Evolutionary conservation across 495 filamentous ascomycete genomes (phyloP), one percentile per base, ranked within the genome.

Genomic region (Aspergillus ellipticus): DNA sequence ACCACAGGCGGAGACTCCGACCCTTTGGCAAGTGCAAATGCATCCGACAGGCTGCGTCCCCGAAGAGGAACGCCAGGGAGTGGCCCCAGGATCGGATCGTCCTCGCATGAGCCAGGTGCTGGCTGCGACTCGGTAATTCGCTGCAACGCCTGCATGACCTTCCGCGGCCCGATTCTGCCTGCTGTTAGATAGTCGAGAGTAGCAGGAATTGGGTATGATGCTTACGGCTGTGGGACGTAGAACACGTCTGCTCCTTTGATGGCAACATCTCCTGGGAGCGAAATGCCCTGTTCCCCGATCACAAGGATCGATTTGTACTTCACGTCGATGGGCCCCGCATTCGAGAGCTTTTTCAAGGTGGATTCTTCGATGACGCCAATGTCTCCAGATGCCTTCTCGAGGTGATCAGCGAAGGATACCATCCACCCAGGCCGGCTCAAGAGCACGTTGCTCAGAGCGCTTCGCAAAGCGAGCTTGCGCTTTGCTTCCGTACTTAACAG

Each of bases 151-250:
- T 59, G 53, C 26, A 52, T 54, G 8, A 74, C 61, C 15, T 70
- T 70, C 0, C 61, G 66, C n/a, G 72, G 72, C 11, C 66, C 72
- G 22, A 70, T 62, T 42, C 71, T 74, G 19, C 2, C 0, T 0
- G 42, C 24, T 3, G 49, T 71, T 48, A 72, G 49, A 70, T 48
- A 72, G 66, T 39, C 21, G 17, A 33, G n/a, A 33, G 7, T 15
- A 10, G 11, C 15, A 6, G 4, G 1, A 6, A 5, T 42, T 15
- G 9, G n/a, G 28, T 10, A 21, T 11, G 13, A 13, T 9, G 65
- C 68, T 6, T 66, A 74, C 66, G 72, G 72, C n/a, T 73, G 68
- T 1, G 70, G 39, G 13, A 73, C 31, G 35, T 66, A 63, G 17
- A 70, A 55, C 11, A 67, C 43, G 9, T 67, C 54, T 3, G 55